A percentile compares a stretch with the other conserved stretches of the same genome.
These are phyloP conservation scores for Rhizopus stolonifer DNA, from an alignment of 371 early-diverging fungal species.

Conservation along the genomic window DNA sequence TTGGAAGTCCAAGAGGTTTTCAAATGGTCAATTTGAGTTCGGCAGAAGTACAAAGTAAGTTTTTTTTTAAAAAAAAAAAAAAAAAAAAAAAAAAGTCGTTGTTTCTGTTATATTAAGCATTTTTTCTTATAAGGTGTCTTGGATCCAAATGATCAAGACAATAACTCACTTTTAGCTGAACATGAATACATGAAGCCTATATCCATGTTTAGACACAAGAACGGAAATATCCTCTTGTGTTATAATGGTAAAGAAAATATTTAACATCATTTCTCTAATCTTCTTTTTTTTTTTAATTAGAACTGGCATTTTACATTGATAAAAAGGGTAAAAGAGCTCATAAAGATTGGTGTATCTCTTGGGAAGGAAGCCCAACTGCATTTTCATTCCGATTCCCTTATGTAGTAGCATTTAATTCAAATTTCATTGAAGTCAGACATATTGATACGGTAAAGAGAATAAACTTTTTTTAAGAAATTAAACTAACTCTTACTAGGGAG, in stretches of 20 bases:
- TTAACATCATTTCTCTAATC: not conserved
- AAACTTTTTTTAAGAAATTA: not conserved
- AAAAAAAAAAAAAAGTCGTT: no score
- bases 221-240: slow-evolving; percentile 84
- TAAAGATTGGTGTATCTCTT: slow-evolving; percentile 72
- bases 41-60: slow-evolving; percentile 62
- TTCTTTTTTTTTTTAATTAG: slow-evolving; percentile 24
- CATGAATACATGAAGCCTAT: slow-evolving; percentile 66
- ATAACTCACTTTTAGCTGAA: slow-evolving; percentile 25
- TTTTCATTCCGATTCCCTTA: slow-evolving; percentile 79
- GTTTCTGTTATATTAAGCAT: no score
- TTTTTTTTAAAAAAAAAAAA: not conserved
- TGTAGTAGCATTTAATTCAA: slow-evolving; percentile 83
- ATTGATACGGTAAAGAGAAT: slow-evolving; percentile 57
- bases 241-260: slow-evolving; percentile 63
- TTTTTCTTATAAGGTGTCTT: slow-evolving; percentile 50
- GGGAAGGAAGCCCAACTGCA: slow-evolving; percentile 74
- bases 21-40: slow-evolving; percentile 88
- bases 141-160: slow-evolving; percentile 44
- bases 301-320: slow-evolving; percentile 91
- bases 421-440: slow-evolving; percentile 87
- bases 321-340: slow-evolving; percentile 79
- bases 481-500: slow-evolving; percentile 32
- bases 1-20: slow-evolving; percentile 93
- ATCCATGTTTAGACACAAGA: slow-evolving; percentile 77